A percentile compares a stretch with the other conserved stretches of the same genome.
Evolutionary conservation across 371 early-diverging fungal genomes (phyloP).

Genomic region (Haplosporangium sp.): DNA sequence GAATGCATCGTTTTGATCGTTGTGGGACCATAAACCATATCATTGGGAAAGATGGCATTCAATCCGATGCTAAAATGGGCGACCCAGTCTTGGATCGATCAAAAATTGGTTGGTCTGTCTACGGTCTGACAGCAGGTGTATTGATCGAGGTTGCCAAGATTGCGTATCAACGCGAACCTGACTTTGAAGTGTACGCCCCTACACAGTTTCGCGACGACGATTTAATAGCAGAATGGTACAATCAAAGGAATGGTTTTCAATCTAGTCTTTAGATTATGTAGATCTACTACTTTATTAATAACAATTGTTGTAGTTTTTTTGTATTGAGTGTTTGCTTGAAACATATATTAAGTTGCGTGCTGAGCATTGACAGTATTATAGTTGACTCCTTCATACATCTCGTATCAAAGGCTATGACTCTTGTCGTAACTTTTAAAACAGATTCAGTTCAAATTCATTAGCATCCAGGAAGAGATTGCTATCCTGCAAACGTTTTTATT

Average conservation of each 20-base stretch:
- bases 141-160: slow-evolving; percentile 39
- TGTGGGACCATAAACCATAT: slow-evolving; percentile 26
- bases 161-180: slow-evolving; percentile 29
- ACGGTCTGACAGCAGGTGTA: slow-evolving; percentile 41
- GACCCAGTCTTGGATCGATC: slow-evolving; percentile 7
- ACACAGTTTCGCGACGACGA: slow-evolving; percentile 11
- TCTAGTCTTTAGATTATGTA: slow-evolving; percentile 3
- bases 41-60: slow-evolving; percentile 3
- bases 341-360: too few species aligned
- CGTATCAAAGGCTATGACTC: neutral
- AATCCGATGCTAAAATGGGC: neutral
- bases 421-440: neutral
- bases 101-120: slow-evolving; percentile 33
- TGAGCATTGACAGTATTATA: too few species aligned
- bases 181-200: slow-evolving; percentile 28
- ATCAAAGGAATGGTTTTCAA: neutral
- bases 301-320: neutral
- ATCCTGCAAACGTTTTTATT: neutral
- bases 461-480: neutral
- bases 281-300: neutral
- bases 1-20: slow-evolving; percentile 38
- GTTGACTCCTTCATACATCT: neutral
- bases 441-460: neutral
- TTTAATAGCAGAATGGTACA: slow-evolving; percentile 25
- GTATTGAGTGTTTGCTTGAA: neutral